Evolutionary conservation across 2,329 filamentous ascomycete species (phyloP).

Genomic region (Westerdykella aurantiaca): DNA sequence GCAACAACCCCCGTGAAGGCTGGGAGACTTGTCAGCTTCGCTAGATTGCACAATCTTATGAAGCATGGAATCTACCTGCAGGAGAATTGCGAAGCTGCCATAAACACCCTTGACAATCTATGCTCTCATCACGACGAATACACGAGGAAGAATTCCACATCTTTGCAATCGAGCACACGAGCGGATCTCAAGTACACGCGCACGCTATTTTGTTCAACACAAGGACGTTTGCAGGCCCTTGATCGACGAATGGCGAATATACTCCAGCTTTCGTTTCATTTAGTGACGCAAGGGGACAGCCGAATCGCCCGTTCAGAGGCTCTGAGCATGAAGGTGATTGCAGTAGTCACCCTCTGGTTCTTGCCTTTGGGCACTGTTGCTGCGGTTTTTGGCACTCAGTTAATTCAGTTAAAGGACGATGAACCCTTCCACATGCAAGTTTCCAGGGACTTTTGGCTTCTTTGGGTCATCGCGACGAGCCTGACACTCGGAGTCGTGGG

Average conservation of each 20-base stretch:
- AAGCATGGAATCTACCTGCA: constrained; percentile 36
- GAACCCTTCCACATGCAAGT: constrained; percentile 16
- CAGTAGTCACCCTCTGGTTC: constrained; percentile 41
- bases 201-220: constrained; percentile 30
- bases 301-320: constrained; percentile 35
- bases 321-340: constrained; percentile 44
- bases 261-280: constrained; percentile 37
- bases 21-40: constrained; percentile 17
- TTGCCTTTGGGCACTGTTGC: constrained; percentile 37
- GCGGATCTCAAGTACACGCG: constrained; percentile 26
- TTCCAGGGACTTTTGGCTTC: constrained; percentile 26
- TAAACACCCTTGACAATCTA: constrained; percentile 23
- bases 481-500: constrained; percentile 17
- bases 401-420: constrained; percentile 20
- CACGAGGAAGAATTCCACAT: constrained; percentile 3
- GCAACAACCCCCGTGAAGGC: constrained; percentile 14
- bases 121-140: constrained; percentile 13
- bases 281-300: constrained; percentile 38
- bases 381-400: constrained; percentile 26
- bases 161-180: constrained; percentile 8
- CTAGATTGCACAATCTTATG: constrained; percentile 34
- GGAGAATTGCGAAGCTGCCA: constrained; percentile 31
- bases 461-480: constrained; percentile 24
- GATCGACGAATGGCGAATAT: constrained; percentile 36
- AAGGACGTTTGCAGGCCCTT: constrained; percentile 30